These are phyloP conservation scores for Leucosporidium yakuticum DNA, from an alignment of 768 basidiomycete genomes.

Conservation along the genomic window DNA sequence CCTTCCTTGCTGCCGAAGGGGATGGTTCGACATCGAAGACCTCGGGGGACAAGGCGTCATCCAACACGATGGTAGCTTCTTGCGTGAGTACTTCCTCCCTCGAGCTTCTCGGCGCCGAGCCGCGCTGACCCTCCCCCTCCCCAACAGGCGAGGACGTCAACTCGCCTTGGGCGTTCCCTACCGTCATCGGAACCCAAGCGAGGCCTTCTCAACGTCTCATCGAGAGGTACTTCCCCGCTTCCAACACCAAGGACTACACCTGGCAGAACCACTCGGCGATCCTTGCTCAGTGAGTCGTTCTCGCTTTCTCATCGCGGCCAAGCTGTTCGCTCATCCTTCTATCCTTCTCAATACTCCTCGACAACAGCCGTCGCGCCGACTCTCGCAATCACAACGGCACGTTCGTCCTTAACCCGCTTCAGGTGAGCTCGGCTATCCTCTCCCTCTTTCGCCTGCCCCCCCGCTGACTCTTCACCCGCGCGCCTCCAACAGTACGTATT, in stretches of 20 bases:
- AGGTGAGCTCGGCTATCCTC: background rate
- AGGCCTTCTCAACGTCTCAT: constrained; percentile 10
- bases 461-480: too few species aligned
- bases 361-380: constrained; percentile 7
- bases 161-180: background rate
- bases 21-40: constrained; percentile 18
- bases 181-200: constrained; percentile 8
- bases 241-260: background rate
- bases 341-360: background rate
- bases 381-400: constrained; percentile 13
- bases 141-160: too few species aligned
- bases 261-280: too few species aligned
- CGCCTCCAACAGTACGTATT: too few species aligned
- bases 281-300: too few species aligned
- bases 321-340: too few species aligned
- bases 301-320: too few species aligned
- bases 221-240: constrained; percentile 15
- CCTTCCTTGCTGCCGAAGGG: background rate
- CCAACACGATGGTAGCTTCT: constrained; percentile 16
- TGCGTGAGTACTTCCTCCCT: too few species aligned
- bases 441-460: too few species aligned
- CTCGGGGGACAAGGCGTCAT: constrained; percentile 15
- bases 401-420: constrained; percentile 5
- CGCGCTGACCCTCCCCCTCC: too few species aligned
- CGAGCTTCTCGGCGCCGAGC: too few species aligned